A percentile compares a stretch with the other conserved stretches of the same genome.
Evolutionary conservation across 1,284 basidiomycete genomes (phyloP).

Genomic region (Serendipita sp.): DNA sequence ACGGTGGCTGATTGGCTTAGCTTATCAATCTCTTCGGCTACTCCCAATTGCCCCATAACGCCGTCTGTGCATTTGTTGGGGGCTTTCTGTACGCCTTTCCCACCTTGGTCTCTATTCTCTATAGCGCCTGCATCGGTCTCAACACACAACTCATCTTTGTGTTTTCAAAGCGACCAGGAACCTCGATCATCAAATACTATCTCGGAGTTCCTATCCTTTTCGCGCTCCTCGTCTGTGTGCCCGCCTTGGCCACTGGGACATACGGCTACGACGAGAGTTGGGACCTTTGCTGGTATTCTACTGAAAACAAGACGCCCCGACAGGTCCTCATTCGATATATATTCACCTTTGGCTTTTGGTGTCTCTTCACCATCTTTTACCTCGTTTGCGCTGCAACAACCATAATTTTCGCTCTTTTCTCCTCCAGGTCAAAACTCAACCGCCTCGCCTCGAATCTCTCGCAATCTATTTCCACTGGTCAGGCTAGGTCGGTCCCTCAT

Average conservation of each 20-base stretch:
- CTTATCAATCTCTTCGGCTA: conserved; percentile 1
- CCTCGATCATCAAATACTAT: neutral
- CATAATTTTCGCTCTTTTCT: conserved; percentile 18
- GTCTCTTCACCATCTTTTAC: conserved; percentile 18
- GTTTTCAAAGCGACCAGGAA: neutral
- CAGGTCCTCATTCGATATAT: neutral
- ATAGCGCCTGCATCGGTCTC: neutral
- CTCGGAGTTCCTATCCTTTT: neutral
- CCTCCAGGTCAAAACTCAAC: conserved; percentile 20
- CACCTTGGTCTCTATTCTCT: neutral
- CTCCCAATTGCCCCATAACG: neutral
- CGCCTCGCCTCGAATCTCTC: conserved; percentile 24
- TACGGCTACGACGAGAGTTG: conserved; percentile 3
- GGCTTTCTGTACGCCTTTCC: neutral
- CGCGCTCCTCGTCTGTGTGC: neutral
- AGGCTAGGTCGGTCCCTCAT: no score
- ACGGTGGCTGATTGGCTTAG: neutral
- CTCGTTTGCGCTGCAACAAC: conserved; percentile 19
- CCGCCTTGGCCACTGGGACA: neutral
- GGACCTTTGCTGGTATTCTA: neutral
- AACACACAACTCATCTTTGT: conserved; percentile 2
- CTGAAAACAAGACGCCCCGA: neutral
- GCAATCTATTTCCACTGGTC: neutral
- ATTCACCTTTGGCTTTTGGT: conserved; percentile 4
- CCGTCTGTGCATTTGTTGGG: neutral